phyloP scores from a whole-genome alignment of 1,139 yeast genomes.

The Diutina ranongensis region DNA sequence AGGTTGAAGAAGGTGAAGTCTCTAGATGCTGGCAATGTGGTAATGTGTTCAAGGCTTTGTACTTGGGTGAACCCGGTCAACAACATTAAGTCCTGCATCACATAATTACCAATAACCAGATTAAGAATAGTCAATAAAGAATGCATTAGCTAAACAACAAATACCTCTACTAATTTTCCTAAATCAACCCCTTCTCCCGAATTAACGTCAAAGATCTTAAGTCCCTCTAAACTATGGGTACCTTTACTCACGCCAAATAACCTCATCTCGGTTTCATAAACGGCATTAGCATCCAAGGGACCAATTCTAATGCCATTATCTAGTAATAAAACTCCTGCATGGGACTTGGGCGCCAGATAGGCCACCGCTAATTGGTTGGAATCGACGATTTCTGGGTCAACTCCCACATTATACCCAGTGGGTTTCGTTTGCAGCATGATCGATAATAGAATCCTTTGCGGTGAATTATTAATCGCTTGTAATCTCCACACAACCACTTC shows the following conservation, averaged over 20 bases:
- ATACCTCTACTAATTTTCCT: constrained; percentile 59
- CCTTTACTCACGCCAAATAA: constrained; percentile 58
- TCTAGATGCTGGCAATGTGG: constrained; percentile 99
- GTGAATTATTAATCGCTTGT: constrained; percentile 42
- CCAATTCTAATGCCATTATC: constrained; percentile 58
- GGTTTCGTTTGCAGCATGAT: constrained; percentile 18
- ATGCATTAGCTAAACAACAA: constrained; percentile 22
- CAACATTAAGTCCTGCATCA: constrained; percentile 29
- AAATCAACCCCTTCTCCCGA: constrained; percentile 66
- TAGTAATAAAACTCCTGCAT: constrained; percentile 42
- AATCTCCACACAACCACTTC: constrained; percentile 52
- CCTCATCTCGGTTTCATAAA: constrained; percentile 52
- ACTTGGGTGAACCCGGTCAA: constrained; percentile 72
- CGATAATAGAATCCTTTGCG: constrained; percentile 31
- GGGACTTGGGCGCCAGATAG: constrained; percentile 8
- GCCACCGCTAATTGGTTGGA: not conserved
- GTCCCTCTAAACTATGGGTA: constrained; percentile 51
- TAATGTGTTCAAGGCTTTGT: constrained; percentile 80
- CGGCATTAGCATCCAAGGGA: constrained; percentile 47
- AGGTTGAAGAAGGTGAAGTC: constrained; percentile 63
- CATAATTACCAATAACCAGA: not conserved
- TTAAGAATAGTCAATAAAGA: not conserved
- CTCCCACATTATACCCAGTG: not conserved
- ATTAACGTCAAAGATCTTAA: constrained; percentile 48
- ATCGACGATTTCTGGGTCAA: not conserved